Evolutionary conservation across 306 rosid species (phyloP).

Genomic region (Dalbergia cochinchinensis): DNA sequence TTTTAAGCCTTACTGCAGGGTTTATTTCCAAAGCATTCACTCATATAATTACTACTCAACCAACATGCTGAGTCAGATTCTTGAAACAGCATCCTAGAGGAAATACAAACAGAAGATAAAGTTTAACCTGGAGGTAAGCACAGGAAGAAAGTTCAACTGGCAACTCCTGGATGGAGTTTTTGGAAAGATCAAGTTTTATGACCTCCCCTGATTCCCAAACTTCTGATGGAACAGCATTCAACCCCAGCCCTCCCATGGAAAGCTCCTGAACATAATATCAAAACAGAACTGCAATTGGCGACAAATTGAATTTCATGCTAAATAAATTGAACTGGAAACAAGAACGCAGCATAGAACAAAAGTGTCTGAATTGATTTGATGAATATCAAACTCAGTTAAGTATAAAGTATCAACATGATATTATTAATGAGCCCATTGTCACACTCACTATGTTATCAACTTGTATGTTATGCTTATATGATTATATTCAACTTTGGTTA

Average conservation of each 20-base stretch:
- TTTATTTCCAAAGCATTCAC: constrained; percentile 4
- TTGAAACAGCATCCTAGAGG: constrained; percentile 18
- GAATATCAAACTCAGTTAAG: not conserved
- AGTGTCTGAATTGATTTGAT: constrained; percentile 6
- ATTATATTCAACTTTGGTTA: constrained; percentile 19
- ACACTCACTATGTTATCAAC: constrained; percentile 22
- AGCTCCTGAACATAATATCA: constrained; percentile 71
- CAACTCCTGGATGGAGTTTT: constrained; percentile 85
- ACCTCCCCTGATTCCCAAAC: constrained; percentile 85
- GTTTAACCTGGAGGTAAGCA: constrained; percentile 70
- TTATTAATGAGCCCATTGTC: constrained; percentile 16
- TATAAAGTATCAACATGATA: constrained; percentile 4
- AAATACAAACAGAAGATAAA: constrained; percentile 39
- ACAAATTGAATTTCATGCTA: constrained; percentile 14
- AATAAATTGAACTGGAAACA: constrained; percentile 24
- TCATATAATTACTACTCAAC: constrained; percentile 14
- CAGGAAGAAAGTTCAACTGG: constrained; percentile 90
- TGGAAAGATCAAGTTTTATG: constrained; percentile 75
- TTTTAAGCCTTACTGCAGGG: not conserved
- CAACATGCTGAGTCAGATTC: constrained; percentile 16
- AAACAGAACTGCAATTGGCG: constrained; percentile 32
- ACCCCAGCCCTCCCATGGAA: constrained; percentile 80
- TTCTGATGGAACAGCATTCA: constrained; percentile 81
- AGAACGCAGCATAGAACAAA: not conserved
- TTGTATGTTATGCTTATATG: constrained; percentile 5